Evolutionary conservation across 2,329 filamentous ascomycete genomes (phyloP), one percentile per base, ranked within the genome.

Genomic region (Coccinonectria pachysandricola): DNA sequence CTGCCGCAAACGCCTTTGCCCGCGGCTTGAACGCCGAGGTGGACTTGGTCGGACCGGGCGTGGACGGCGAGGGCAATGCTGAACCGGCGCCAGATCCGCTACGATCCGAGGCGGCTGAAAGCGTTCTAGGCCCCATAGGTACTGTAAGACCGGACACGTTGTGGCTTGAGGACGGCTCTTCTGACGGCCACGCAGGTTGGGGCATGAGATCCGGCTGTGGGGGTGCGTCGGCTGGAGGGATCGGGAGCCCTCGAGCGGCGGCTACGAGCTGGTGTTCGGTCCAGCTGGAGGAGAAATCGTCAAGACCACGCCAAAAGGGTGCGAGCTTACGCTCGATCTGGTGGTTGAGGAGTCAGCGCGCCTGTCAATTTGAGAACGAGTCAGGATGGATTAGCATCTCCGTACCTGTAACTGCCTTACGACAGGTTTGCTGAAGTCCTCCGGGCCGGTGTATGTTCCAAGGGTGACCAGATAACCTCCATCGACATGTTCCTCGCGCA

Each of bases 181-280:
- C 58, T 8, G 56, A 46, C 24, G 56, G 61, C 22, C 49, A 60
- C 14, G 56, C 64, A 15, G 57, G 65, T 43, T 50, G 62, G 16
- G 63, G 60, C 7, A 60, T 64, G 42, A 65, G 68, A 39, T 64
- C 67, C 45, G 91, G 81, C 5, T 79, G 71, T 4, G 84, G 83
- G 3, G 85, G 75, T 43, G 87, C 76, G 53, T 95, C 86, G 23
- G 88, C 73, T 6, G 82, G 71, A 8, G 91, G 91, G 26, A 96
- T 76, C 3, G 82, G 74, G 30, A 92, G 68, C 12, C 84, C 87
- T 46, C 85, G 75, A 25, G 80, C 91, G 13, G 84, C 86, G 31
- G 88, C 86, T 44, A 95, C 75, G n/a, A 98, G 73, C 56, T 98
- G 91, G 54, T 91, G 78, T 48, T 98, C 91, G 8, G 85, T 81